Conservation (phyloP, 768 basidiomycete genomes). For the Lepiota brunneoincarnata region DNA sequence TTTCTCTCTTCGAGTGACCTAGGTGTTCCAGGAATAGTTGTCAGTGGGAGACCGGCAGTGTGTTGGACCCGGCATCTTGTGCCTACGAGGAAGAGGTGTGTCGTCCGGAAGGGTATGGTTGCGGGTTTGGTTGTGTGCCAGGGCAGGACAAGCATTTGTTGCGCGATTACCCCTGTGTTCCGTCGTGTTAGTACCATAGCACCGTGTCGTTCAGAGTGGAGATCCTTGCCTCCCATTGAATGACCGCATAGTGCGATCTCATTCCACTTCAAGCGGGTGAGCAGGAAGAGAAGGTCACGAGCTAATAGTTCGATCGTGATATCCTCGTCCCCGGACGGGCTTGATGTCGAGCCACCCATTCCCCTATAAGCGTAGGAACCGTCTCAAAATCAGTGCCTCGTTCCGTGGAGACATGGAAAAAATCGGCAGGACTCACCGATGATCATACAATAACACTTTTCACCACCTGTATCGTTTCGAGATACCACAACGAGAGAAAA, state of each 20-base stretch:
- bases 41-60: constrained; percentile 20
- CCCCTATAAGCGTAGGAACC: constrained; percentile 26
- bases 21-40: constrained; percentile 19
- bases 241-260: constrained; percentile 43
- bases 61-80: constrained; percentile 29
- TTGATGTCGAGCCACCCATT: constrained; percentile 41
- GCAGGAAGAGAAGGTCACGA: constrained; percentile 39
- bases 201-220: not conserved
- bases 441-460: constrained; percentile 44
- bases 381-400: not conserved
- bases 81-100: constrained; percentile 38
- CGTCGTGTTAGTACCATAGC: not conserved
- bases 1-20: constrained; percentile 25
- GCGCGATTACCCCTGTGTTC: constrained; percentile 36
- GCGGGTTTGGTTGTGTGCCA: constrained; percentile 31
- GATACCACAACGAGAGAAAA: not conserved
- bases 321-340: constrained; percentile 27
- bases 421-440: constrained; percentile 15
- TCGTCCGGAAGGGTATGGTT: constrained; percentile 35
- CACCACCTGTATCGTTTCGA: not conserved
- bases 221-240: constrained; percentile 47
- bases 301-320: constrained; percentile 45
- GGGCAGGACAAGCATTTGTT: constrained; percentile 43
- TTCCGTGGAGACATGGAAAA: not conserved
- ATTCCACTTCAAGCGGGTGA: constrained; percentile 37